Evolutionary conservation across 768 basidiomycete genomes (phyloP).

Genomic region (Phallus indusiatus): DNA sequence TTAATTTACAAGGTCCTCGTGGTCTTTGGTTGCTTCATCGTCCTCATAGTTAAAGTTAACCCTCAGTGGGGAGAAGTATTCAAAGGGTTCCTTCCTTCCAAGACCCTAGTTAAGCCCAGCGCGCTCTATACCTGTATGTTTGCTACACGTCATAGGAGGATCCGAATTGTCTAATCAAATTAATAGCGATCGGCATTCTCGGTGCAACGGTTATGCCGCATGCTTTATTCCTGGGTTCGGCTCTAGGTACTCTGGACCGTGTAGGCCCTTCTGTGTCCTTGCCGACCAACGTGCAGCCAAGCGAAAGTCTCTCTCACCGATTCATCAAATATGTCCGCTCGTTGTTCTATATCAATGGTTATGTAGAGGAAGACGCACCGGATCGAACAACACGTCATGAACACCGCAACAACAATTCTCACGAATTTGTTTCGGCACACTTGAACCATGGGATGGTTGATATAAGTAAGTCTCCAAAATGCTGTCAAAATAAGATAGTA

Average conservation of each 20-base stretch:
- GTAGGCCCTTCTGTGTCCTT: constrained; percentile 10
- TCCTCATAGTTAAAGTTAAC: constrained; percentile 30
- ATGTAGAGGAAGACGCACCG: constrained; percentile 1
- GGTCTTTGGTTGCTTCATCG: constrained; percentile 22
- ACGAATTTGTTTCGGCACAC: constrained; percentile 30
- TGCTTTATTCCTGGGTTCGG: constrained; percentile 33
- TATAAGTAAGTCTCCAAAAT: constrained; percentile 20
- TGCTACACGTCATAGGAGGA: constrained; percentile 24
- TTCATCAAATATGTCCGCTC: constrained; percentile 1
- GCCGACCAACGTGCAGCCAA: not conserved
- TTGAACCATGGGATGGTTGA: constrained; percentile 36
- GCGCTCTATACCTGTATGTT: constrained; percentile 18
- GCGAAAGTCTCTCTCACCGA: not conserved
- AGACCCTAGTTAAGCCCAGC: constrained; percentile 15
- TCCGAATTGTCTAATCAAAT: constrained; percentile 15
- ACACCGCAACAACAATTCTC: constrained; percentile 23
- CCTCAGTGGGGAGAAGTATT: constrained; percentile 36
- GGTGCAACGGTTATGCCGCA: constrained; percentile 38
- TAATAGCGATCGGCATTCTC: constrained; percentile 13
- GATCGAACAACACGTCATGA: constrained; percentile 7
- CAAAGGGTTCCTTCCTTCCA: constrained; percentile 30
- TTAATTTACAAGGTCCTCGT: constrained; percentile 2
- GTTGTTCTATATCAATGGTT: not conserved
- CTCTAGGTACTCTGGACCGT: constrained; percentile 29
- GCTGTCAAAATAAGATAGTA: not conserved